phyloP scores from a whole-genome alignment of 176 grass and related monocot genomes.

The Eleusine indica region DNA sequence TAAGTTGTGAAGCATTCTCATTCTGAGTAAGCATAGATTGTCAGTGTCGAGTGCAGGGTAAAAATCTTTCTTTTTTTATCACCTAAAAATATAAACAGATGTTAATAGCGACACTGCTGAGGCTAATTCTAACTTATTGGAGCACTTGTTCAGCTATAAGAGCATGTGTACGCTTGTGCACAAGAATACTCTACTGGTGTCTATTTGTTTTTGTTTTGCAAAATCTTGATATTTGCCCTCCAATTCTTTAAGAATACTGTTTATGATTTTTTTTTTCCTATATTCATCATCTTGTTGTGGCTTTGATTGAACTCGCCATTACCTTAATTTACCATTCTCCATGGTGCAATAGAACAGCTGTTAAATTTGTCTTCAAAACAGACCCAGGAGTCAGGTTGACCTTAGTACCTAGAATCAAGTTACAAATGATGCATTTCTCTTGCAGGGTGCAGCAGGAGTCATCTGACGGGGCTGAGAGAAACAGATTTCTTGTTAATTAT shows the following conservation, averaged over 20 bases:
- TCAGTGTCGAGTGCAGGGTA: neutral
- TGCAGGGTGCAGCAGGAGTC: constrained; percentile 97
- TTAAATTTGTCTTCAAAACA: neutral
- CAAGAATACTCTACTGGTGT: constrained; percentile 11
- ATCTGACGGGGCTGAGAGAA: constrained; percentile 93
- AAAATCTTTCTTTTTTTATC: neutral
- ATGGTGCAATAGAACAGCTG: neutral
- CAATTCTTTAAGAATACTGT: constrained; percentile 3
- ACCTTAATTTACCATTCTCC: neutral
- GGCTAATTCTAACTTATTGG: neutral
- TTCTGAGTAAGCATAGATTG: constrained; percentile 15
- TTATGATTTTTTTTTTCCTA: neutral
- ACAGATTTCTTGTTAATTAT: constrained; percentile 93
- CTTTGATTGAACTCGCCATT: neutral
- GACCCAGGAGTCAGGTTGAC: neutral
- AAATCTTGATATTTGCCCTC: constrained; percentile 24
- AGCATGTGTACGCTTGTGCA: neutral
- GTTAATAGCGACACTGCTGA: neutral
- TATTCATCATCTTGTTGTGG: constrained; percentile 5
- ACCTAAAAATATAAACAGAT: neutral
- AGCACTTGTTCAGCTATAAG: constrained; percentile 19
- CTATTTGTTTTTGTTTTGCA: neutral
- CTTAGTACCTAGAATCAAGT: constrained; percentile 25
- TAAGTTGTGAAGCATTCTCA: constrained; percentile 16
- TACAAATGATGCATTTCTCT: constrained; percentile 35